These are phyloP conservation scores for Fusarium begoniae DNA, from an alignment of 2,329 filamentous ascomycete genomes.

Conservation along the genomic window DNA sequence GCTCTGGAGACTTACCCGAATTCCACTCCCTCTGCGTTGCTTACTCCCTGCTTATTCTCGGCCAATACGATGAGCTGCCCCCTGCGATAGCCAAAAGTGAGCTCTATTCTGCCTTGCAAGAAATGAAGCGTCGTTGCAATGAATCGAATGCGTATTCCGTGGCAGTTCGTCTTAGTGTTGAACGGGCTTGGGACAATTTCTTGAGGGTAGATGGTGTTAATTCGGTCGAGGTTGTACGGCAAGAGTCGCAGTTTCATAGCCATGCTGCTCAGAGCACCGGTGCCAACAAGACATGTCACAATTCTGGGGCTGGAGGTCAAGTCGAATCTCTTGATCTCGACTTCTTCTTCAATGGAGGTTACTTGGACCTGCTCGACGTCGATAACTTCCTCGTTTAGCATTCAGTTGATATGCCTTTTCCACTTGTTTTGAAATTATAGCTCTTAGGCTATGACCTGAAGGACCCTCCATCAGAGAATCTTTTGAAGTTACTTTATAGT, in stretches of 20 bases:
- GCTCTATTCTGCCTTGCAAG: not conserved
- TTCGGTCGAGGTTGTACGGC: not conserved
- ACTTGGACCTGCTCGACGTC: conserved; percentile 16
- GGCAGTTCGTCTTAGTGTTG: conserved; percentile 21
- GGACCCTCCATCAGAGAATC: not conserved
- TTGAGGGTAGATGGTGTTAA: not conserved
- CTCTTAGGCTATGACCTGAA: not conserved
- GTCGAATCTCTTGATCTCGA: conserved; percentile 15
- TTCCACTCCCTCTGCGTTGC: conserved; percentile 20
- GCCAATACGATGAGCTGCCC: conserved; percentile 15
- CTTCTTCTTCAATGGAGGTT: conserved; percentile 26
- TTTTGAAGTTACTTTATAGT: no score
- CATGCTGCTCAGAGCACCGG: not conserved
- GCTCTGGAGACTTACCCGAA: conserved; percentile 17
- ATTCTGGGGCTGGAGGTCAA: not conserved
- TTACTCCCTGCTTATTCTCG: conserved; percentile 22
- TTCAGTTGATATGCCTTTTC: not conserved
- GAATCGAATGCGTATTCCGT: conserved; percentile 9
- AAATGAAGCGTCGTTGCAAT: conserved; percentile 14
- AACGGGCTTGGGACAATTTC: conserved; percentile 18
- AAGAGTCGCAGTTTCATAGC: not conserved
- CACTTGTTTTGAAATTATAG: not conserved
- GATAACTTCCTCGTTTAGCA: conserved; percentile 9
- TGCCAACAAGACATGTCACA: not conserved
- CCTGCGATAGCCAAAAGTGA: not conserved